phyloP scores from a whole-genome alignment of 192 early-diverging fungal species.

The Linnemannia hyalina region DNA sequence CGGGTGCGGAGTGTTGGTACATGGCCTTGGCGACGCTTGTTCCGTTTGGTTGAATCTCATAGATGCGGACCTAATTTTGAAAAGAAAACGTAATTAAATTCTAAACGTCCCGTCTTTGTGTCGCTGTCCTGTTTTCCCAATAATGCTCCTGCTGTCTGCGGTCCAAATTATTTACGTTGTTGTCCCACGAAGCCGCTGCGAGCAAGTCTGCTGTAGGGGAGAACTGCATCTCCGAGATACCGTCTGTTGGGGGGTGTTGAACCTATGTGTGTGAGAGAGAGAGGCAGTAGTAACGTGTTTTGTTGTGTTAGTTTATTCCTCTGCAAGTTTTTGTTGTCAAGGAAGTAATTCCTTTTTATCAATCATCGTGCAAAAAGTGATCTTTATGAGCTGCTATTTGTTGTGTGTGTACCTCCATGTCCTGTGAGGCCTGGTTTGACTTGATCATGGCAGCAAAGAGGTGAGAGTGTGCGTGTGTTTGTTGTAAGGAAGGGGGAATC shows the following conservation, averaged over 20 bases:
- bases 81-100: not conserved
- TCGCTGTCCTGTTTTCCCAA: not conserved
- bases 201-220: slow-evolving; percentile 86
- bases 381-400: too few species aligned
- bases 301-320: not conserved
- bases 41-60: slow-evolving; percentile 87
- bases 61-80: slow-evolving; percentile 87
- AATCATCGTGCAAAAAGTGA: not conserved
- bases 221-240: slow-evolving; percentile 85
- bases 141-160: not conserved
- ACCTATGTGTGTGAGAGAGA: slow-evolving; percentile 57
- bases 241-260: slow-evolving; percentile 77
- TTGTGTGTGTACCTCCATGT: slow-evolving; percentile 4
- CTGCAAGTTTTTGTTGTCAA: not conserved
- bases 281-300: not conserved
- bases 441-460: slow-evolving; percentile 11
- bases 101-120: not conserved
- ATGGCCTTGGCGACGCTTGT: slow-evolving; percentile 81
- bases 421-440: slow-evolving; percentile 6
- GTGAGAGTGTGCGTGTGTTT: not conserved
- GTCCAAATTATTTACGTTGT: slow-evolving; percentile 62
- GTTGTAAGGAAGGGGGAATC: not conserved
- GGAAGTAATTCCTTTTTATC: not conserved
- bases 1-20: slow-evolving; percentile 87
- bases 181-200: slow-evolving; percentile 93